phyloP scores from a whole-genome alignment of 139 green algal species.

The Edaphochlamys debaryana region DNA sequence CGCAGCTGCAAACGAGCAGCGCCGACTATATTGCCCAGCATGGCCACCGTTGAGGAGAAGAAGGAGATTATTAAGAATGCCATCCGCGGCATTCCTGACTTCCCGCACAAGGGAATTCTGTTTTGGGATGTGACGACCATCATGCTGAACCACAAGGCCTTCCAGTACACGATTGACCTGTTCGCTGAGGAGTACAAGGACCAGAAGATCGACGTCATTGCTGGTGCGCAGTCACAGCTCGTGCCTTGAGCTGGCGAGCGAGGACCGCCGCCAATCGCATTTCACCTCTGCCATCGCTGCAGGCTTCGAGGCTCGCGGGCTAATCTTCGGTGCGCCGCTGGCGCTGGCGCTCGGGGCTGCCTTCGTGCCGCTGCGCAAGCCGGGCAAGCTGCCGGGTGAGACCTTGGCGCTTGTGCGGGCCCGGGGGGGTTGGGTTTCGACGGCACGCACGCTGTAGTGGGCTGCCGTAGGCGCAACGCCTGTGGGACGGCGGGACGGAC shows the following conservation, averaged over 20 bases:
- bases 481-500: too few species aligned
- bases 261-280: too few species aligned
- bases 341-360: slow-evolving; percentile 84
- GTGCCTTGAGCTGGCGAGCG: too few species aligned
- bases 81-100: slow-evolving; percentile 85
- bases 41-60: slow-evolving; percentile 35
- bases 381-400: slow-evolving; percentile 95
- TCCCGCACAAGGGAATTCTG: slow-evolving; percentile 93
- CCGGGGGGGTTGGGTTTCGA: too few species aligned
- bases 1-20: too few species aligned
- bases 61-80: slow-evolving; percentile 63
- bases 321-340: slow-evolving; percentile 98
- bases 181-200: slow-evolving; percentile 83
- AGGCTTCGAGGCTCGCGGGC: slow-evolving; percentile 97
- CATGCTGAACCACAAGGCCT: slow-evolving; percentile 87
- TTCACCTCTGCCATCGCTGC: too few species aligned
- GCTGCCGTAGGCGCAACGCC: too few species aligned
- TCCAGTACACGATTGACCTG: slow-evolving; percentile 86
- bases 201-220: slow-evolving; percentile 85
- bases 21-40: background rate
- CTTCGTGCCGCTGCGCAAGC: slow-evolving; percentile 97
- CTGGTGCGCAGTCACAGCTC: too few species aligned
- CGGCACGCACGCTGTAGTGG: too few species aligned
- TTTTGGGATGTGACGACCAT: slow-evolving; percentile 98
- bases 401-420: too few species aligned